Evolutionary conservation across 1,284 basidiomycete genomes (phyloP).

Genomic region (Coniophora puteana): DNA sequence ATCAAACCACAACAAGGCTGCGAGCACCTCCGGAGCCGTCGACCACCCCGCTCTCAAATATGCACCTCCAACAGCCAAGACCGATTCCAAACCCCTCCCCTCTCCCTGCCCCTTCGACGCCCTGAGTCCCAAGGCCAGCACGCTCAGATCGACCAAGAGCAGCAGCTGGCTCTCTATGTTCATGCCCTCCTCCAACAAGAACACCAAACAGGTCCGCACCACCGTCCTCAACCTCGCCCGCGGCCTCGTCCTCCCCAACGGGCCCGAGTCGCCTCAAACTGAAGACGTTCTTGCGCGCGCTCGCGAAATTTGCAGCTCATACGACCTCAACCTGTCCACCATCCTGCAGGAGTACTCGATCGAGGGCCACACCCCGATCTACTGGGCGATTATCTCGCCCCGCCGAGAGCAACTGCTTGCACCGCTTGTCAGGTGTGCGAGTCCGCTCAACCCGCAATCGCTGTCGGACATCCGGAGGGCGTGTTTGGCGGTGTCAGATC

Average conservation of each 20-base stretch:
- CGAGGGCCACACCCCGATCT: slow-evolving; percentile 59
- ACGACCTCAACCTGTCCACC: slow-evolving; percentile 36
- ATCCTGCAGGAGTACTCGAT: slow-evolving; percentile 61
- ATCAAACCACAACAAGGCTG: no score
- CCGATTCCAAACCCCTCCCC: no score
- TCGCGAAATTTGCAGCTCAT: slow-evolving; percentile 36
- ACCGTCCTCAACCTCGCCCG: slow-evolving; percentile 4
- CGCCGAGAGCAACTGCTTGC: slow-evolving; percentile 34
- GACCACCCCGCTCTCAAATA: no score
- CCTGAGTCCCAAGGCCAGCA: no score
- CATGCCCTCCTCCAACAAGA: not conserved
- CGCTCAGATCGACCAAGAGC: no score
- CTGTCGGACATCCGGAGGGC: slow-evolving; percentile 59
- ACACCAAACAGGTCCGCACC: not conserved
- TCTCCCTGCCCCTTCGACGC: no score
- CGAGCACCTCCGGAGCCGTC: no score
- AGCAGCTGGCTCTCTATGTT: no score
- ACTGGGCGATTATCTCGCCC: slow-evolving; percentile 67
- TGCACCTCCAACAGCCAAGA: no score
- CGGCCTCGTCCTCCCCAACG: not conserved
- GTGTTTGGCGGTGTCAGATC: slow-evolving; percentile 60
- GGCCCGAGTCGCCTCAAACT: no score
- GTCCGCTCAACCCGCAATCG: slow-evolving; percentile 45
- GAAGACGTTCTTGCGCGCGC: no score
- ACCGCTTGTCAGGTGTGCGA: slow-evolving; percentile 45